phyloP scores from a whole-genome alignment of 2,329 filamentous ascomycete species.

The Xenoacremonium recifei region DNA sequence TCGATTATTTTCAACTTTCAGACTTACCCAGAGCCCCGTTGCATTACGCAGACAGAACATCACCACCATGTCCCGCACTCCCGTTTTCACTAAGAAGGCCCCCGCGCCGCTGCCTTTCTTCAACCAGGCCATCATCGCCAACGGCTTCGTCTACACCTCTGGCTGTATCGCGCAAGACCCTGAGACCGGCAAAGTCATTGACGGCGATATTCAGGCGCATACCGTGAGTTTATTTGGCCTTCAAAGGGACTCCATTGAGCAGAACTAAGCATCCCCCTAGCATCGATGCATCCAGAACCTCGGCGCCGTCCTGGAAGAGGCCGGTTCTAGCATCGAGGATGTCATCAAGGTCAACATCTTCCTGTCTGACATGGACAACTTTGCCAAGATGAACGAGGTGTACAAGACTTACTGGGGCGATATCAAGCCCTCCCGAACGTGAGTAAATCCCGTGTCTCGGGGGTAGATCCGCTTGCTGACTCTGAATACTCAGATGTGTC shows the following conservation, averaged over 20 bases:
- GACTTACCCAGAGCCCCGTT: too few relatives aligned
- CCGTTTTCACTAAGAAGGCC: constrained; percentile 23
- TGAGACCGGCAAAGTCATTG: constrained; percentile 54
- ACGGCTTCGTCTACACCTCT: constrained; percentile 66
- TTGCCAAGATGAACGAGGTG: constrained; percentile 70
- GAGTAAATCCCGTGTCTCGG: constrained; percentile 6
- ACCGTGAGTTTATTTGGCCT: constrained; percentile 39
- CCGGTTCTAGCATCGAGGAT: constrained; percentile 60
- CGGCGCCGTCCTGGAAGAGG: constrained; percentile 65
- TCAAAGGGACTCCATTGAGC: background rate
- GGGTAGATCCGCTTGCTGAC: too few relatives aligned
- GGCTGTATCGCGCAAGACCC: constrained; percentile 66
- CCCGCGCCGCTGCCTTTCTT: constrained; percentile 20
- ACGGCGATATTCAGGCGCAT: constrained; percentile 65
- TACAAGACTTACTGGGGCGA: constrained; percentile 66
- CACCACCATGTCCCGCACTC: constrained; percentile 15
- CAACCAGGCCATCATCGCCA: constrained; percentile 44
- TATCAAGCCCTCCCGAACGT: constrained; percentile 40
- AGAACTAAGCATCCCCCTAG: constrained; percentile 9
- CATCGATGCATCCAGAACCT: constrained; percentile 68
- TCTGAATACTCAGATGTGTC: constrained; percentile 31
- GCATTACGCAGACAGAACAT: too few relatives aligned
- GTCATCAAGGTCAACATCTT: constrained; percentile 73
- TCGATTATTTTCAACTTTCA: too few relatives aligned
- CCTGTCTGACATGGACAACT: constrained; percentile 69